A percentile compares a stretch with the other conserved stretches of the same genome.
Evolutionary conservation across 2,329 filamentous ascomycete genomes (phyloP).

Genomic region (Colletotrichum cuscutae): DNA sequence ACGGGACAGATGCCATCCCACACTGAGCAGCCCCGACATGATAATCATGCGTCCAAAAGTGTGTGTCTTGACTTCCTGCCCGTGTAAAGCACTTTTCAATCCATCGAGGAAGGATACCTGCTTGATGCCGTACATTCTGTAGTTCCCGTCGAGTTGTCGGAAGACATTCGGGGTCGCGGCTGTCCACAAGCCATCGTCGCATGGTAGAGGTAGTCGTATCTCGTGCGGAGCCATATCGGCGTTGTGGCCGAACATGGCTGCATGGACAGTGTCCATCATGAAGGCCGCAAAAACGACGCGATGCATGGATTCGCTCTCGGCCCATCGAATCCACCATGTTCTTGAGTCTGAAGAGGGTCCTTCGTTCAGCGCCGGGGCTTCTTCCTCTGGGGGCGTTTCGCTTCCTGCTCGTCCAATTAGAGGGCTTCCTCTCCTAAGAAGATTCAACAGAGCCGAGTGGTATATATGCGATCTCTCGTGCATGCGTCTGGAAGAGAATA

Average conservation of each 20-base stretch:
- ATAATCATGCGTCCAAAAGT: conserved; percentile 90
- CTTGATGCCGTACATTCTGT: conserved; percentile 82
- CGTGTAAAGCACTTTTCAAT: conserved; percentile 84
- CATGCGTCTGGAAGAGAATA: conserved; percentile 83
- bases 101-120: conserved; percentile 85
- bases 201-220: conserved; percentile 85
- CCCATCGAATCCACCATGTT: conserved; percentile 86
- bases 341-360: conserved; percentile 50
- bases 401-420: conserved; percentile 82
- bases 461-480: conserved; percentile 93
- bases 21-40: conserved; percentile 89
- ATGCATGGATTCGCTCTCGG: conserved; percentile 87
- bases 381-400: conserved; percentile 79
- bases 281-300: conserved; percentile 90
- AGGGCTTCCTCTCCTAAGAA: conserved; percentile 87
- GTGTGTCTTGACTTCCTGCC: conserved; percentile 83
- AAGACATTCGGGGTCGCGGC: conserved; percentile 82
- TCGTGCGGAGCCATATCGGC: conserved; percentile 93
- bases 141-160: conserved; percentile 78
- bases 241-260: conserved; percentile 91
- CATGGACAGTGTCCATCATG: conserved; percentile 88
- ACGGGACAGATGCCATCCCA: conserved; percentile 92
- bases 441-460: conserved; percentile 84
- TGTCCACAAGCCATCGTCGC: conserved; percentile 88
- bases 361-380: conserved; percentile 40